Conservation (phyloP, 345 rosid genomes). For the Eucalyptus rudis region DNA sequence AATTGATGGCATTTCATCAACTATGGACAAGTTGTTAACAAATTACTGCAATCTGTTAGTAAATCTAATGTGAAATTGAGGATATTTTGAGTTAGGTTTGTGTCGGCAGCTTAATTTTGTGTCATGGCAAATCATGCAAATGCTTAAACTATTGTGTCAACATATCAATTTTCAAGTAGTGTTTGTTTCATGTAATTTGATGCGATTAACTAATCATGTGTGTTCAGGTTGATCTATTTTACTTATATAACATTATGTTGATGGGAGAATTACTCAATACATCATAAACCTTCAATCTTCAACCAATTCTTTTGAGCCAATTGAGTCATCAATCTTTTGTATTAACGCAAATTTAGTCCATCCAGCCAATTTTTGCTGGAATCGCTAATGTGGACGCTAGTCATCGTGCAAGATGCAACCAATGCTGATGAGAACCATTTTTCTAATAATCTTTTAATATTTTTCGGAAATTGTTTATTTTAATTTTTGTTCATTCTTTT, state of each 20-base stretch:
- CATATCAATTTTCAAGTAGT: not conserved
- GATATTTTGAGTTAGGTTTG: not conserved
- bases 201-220: not conserved
- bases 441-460: no score
- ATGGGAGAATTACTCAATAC: not conserved
- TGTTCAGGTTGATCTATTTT: not conserved
- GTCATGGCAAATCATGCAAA: not conserved
- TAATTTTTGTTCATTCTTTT: no score
- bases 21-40: not conserved
- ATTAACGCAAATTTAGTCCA: no score
- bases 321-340: no score
- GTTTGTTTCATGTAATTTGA: not conserved
- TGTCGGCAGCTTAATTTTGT: not conserved
- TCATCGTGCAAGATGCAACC: no score
- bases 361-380: accelerated
- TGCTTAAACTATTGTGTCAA: not conserved
- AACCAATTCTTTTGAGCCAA: not conserved
- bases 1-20: not conserved
- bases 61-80: not conserved
- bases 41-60: not conserved
- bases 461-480: not conserved
- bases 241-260: not conserved
- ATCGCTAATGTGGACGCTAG: no score
- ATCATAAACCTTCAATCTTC: no score
- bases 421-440: not conserved